These are phyloP conservation scores for Phytophthora rubi DNA, from an alignment of 352 stramenopile genomes.

Conservation along the genomic window DNA sequence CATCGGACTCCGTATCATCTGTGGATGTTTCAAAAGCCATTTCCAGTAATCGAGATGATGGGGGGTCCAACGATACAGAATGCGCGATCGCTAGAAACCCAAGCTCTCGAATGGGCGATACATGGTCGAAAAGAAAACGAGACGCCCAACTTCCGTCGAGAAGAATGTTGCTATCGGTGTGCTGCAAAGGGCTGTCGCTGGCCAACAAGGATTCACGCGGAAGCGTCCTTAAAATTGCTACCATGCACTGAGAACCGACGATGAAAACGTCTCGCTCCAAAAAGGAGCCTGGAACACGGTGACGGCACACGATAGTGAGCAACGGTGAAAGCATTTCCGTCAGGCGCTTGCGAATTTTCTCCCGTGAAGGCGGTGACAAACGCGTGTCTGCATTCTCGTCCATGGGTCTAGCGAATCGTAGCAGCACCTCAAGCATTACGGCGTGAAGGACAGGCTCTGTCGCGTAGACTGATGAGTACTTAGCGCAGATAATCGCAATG, in stretches of 20 bases:
- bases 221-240: conserved; percentile 35
- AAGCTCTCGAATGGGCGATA: conserved; percentile 51
- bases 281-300: conserved; percentile 65
- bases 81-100: conserved; percentile 46
- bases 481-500: conserved; percentile 49
- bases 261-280: conserved; percentile 50
- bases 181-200: conserved; percentile 30
- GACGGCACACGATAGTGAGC: conserved; percentile 52
- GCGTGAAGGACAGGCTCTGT: conserved; percentile 52
- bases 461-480: conserved; percentile 52
- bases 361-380: conserved; percentile 31
- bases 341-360: conserved; percentile 49
- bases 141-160: conserved; percentile 59
- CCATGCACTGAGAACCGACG: conserved; percentile 46
- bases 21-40: conserved; percentile 56
- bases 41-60: conserved; percentile 41
- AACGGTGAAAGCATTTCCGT: conserved; percentile 50
- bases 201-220: conserved; percentile 30
- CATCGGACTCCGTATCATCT: conserved; percentile 61
- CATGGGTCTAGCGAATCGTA: conserved; percentile 38
- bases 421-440: conserved; percentile 50
- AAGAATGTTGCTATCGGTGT: conserved; percentile 44
- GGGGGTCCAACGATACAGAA: conserved; percentile 1
- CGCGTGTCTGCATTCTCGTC: conserved; percentile 5
- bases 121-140: conserved; percentile 65